Base-by-base conservation (phyloP, 1,139 yeast species). In the Saccharomyces pastorianus region DNA sequence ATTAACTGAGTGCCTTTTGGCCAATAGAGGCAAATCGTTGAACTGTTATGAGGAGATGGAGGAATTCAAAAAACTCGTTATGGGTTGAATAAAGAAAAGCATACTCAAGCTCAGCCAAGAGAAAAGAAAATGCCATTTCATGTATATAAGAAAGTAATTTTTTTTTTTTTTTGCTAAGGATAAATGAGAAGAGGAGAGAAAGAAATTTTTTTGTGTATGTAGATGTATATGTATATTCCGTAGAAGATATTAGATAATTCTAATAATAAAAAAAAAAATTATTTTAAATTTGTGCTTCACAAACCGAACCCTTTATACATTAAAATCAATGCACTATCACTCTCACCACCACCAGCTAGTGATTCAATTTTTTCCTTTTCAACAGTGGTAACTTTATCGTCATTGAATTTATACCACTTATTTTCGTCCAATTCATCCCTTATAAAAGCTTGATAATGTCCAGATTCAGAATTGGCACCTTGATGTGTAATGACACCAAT, bases 301-400 rank as follows among this genome's bases (percentile, higher is more conserved):
- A 69, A 59, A 41, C 93, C 95, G 62, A 84, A 80, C 3, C 89
- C 95, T 67, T 85, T 85, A 76, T 93, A 93, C 53, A 93, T 73
- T 61, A 91, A 78, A 58, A 95, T 84, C 71, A 93, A 80, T 1
- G 99, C 99, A 64, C 95, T 84, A 71, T 93, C 99, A 63, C 96
- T 84, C 73, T 95, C 99, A 58, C 99, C 97, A 52, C 99, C 99
- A 49, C 99, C 99, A 6, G 97, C 88, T 60, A 95, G 78, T 53
- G 80, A 73, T 67, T 89, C 96, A 58, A 93, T 82, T 67, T 82
- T 88, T 53, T 89, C 95, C 66, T 82, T 87, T 56, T 78, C 80
- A 14, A 91, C 90, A 46, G 78, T 73, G 8, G 83, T 75, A n/a
- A 95, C 96, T 68, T 86, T 85, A 71, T 91, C 96, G 69, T 93